These are phyloP conservation scores for Scheffersomyces coipomensis DNA, from an alignment of 805 yeast species.

Conservation along the genomic window DNA sequence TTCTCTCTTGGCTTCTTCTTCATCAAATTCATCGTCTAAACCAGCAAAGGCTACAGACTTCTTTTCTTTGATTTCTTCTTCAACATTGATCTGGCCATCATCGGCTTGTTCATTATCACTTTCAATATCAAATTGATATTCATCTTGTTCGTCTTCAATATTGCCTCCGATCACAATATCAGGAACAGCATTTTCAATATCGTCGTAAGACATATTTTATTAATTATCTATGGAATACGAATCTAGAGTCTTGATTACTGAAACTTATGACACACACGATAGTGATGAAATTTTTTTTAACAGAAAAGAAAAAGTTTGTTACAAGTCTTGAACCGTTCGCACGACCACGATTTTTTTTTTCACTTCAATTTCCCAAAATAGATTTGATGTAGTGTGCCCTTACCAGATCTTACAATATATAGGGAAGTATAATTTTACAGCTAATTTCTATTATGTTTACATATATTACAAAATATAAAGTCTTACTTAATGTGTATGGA, in stretches of 20 bases:
- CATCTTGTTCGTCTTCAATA: conserved; percentile 35
- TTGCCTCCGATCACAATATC: conserved; percentile 73
- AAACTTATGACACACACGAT: neutral
- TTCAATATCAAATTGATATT: conserved; percentile 49
- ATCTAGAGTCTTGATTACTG: conserved; percentile 1
- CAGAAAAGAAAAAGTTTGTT: no score
- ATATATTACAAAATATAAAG: neutral
- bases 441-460: neutral
- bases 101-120: conserved; percentile 44
- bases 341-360: neutral
- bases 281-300: neutral
- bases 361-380: no score
- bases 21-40: conserved; percentile 65
- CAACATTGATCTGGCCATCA: conserved; percentile 33
- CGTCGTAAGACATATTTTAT: conserved; percentile 60
- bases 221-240: neutral
- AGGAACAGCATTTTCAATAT: conserved; percentile 82
- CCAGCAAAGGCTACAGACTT: conserved; percentile 83
- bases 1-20: conserved; percentile 76
- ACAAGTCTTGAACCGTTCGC: neutral
- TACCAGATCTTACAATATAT: neutral
- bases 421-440: no score
- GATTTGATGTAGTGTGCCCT: no score
- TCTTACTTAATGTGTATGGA: conserved; percentile 53
- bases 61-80: conserved; percentile 38